Evolutionary conservation across 2,329 filamentous ascomycete genomes (phyloP).

Genomic region (Colletotrichum cuscutae): DNA sequence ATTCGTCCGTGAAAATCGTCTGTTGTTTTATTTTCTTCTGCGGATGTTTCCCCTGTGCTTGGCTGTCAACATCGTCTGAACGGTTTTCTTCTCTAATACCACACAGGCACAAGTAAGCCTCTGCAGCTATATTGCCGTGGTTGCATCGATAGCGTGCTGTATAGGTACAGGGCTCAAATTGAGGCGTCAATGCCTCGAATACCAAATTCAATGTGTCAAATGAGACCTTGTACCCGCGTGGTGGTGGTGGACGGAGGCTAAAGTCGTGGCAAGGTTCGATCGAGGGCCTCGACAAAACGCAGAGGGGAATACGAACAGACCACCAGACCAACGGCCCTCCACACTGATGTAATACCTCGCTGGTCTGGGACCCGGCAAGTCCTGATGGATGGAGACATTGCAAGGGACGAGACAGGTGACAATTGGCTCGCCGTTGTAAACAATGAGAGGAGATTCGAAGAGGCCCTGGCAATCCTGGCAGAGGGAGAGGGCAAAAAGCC

Average conservation of each 20-base stretch:
- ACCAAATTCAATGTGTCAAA: neutral
- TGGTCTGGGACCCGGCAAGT: constrained; percentile 3
- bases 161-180: neutral
- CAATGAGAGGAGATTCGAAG: neutral
- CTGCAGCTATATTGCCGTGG: neutral
- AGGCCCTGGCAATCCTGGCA: neutral
- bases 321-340: constrained; percentile 27
- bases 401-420: constrained; percentile 4
- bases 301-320: constrained; percentile 31
- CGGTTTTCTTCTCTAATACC: neutral
- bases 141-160: neutral
- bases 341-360: constrained; percentile 28
- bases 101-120: neutral
- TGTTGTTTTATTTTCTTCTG: neutral
- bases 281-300: constrained; percentile 18
- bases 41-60: neutral
- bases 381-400: constrained; percentile 16
- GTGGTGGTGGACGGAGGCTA: constrained; percentile 5
- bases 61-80: constrained; percentile 26
- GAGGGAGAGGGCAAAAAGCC: neutral
- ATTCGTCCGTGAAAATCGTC: neutral
- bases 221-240: neutral
- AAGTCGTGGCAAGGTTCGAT: constrained; percentile 16
- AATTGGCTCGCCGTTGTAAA: neutral
- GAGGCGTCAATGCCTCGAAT: neutral